Evolutionary conservation across 495 filamentous ascomycete genomes (phyloP).

Genomic region (Xylaria longipes): DNA sequence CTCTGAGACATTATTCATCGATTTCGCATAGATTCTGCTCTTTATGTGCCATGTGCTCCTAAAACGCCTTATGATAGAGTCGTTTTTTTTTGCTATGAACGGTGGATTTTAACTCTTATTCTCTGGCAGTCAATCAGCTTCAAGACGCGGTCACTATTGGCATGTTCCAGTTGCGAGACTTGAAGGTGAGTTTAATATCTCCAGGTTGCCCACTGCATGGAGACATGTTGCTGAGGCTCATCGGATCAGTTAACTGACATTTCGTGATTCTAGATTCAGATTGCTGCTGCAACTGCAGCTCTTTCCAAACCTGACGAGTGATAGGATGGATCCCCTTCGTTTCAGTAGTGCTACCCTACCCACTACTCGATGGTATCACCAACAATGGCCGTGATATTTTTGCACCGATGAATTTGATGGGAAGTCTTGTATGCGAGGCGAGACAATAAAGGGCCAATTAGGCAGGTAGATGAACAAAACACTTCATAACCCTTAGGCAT

Average conservation of each 20-base stretch:
- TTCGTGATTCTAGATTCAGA: not conserved
- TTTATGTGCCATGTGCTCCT: not conserved
- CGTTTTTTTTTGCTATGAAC: not conserved
- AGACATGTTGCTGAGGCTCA: not conserved
- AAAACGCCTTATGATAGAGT: not conserved
- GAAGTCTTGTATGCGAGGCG: not conserved
- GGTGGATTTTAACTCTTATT: not conserved
- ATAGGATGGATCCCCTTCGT: not conserved
- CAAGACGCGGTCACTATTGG: constrained; percentile 20
- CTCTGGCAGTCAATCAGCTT: constrained; percentile 9
- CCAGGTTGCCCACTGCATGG: too few relatives aligned
- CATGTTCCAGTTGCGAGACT: constrained; percentile 19
- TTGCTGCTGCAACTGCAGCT: not conserved
- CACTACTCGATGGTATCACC: not conserved
- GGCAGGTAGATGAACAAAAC: not conserved
- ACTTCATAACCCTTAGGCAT: not conserved
- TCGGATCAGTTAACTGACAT: not conserved
- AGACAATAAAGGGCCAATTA: not conserved
- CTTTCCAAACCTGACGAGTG: not conserved
- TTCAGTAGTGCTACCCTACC: not conserved
- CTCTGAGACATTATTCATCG: too few relatives aligned
- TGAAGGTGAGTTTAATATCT: constrained; percentile 10
- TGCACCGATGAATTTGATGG: not conserved
- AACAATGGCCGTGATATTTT: not conserved
- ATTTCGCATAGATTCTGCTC: not conserved